Evolutionary conservation across 2,329 filamentous ascomycete genomes (phyloP).

Genomic region (Colletotrichum sp.): DNA sequence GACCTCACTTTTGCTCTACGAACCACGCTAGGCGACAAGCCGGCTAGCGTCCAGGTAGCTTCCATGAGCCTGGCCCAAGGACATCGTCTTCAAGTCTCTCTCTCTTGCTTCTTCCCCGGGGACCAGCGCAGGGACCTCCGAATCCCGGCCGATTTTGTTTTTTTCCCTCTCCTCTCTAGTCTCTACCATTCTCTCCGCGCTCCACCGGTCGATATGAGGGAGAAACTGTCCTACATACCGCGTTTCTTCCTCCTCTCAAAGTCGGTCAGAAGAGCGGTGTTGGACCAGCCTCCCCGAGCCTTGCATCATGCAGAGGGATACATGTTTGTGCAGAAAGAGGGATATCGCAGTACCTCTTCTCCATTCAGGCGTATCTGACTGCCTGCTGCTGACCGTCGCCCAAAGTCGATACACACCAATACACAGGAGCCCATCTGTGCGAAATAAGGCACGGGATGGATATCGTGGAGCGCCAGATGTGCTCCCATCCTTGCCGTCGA

Average conservation of each 20-base stretch:
- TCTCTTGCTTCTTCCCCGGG: not conserved
- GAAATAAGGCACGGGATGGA: constrained; percentile 9
- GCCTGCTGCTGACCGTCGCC: not conserved
- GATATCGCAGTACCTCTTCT: not conserved
- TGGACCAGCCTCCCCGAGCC: constrained; percentile 3
- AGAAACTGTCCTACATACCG: constrained; percentile 1
- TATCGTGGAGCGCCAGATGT: not conserved
- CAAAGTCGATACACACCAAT: not conserved
- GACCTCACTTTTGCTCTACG: not conserved
- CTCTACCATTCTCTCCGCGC: not conserved
- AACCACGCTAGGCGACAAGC: constrained; percentile 16
- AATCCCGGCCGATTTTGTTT: constrained; percentile 17
- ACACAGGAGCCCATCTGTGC: not conserved
- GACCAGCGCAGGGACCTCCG: constrained; percentile 13
- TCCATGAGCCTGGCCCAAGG: constrained; percentile 20
- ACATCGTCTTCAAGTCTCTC: constrained; percentile 4
- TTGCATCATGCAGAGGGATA: constrained; percentile 5
- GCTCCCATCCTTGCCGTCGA: constrained; percentile 3
- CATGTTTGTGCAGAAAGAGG: not conserved
- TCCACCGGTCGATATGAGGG: constrained; percentile 11
- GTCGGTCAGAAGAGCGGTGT: constrained; percentile 13
- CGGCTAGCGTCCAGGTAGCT: constrained; percentile 11
- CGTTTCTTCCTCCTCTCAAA: not conserved
- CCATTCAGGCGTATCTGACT: constrained; percentile 17
- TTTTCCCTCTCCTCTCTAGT: not conserved